Conservation (phyloP, 2,329 filamentous ascomycete genomes). For the Xylaria sp. region DNA sequence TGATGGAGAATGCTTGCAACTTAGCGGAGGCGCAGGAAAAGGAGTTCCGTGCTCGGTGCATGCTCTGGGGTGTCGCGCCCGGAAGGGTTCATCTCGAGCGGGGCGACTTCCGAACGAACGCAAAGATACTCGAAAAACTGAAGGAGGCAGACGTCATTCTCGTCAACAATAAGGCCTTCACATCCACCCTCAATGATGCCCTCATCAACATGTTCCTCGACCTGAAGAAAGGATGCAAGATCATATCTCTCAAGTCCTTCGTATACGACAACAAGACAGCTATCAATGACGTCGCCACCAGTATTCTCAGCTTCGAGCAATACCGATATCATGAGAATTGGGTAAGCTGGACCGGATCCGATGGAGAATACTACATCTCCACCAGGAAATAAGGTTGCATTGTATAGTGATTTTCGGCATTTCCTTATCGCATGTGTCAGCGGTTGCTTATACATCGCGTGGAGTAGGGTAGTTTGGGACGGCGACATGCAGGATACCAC, state of each 20-base stretch:
- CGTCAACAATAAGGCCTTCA: constrained; percentile 98
- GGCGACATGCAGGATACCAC: constrained; percentile 39
- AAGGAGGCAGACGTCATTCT: constrained; percentile 92
- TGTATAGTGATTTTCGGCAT: constrained; percentile 17
- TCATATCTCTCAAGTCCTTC: constrained; percentile 93
- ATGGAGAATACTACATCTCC: constrained; percentile 89
- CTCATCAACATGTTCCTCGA: constrained; percentile 92
- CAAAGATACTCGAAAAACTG: constrained; percentile 76
- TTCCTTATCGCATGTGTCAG: constrained; percentile 31
- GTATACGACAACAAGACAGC: constrained; percentile 83
- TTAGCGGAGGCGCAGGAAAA: constrained; percentile 82
- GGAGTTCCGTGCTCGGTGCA: constrained; percentile 87
- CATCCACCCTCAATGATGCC: constrained; percentile 83
- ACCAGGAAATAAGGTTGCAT: constrained; percentile 69
- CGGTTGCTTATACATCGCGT: constrained; percentile 26
- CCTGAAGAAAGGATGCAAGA: constrained; percentile 87
- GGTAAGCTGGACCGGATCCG: constrained; percentile 91
- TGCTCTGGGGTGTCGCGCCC: constrained; percentile 86
- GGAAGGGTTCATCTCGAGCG: constrained; percentile 83
- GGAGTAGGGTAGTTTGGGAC: constrained; percentile 28
- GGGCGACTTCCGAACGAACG: constrained; percentile 84
- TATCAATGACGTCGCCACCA: constrained; percentile 78
- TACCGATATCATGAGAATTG: constrained; percentile 72
- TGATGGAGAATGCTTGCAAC: constrained; percentile 90
- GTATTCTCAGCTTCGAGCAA: constrained; percentile 80